Percentiles rank a stretch among this genome's conserved stretches.
These are phyloP conservation scores for Eucalyptus marginata DNA, from an alignment of 345 rosid genomes.

Conservation along the genomic window DNA sequence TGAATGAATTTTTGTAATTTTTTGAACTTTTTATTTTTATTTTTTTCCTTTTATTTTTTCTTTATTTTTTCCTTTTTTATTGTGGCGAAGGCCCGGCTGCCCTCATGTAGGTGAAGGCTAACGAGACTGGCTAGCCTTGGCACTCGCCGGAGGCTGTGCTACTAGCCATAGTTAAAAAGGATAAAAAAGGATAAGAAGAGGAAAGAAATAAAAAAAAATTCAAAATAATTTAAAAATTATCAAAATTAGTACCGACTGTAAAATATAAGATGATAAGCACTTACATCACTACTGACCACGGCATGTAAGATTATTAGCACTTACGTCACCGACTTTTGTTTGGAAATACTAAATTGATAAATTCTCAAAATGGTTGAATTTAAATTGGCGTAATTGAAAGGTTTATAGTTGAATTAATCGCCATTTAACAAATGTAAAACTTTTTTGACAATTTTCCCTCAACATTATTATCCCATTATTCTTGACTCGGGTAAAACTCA, in stretches of 20 bases:
- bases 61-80: neutral
- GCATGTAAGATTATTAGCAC: too few relatives aligned
- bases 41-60: neutral
- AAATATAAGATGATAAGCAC: fast-evolving
- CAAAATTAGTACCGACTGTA: fast-evolving
- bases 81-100: fast-evolving
- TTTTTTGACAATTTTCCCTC: neutral
- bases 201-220: neutral
- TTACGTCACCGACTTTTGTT: neutral
- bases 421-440: neutral
- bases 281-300: neutral
- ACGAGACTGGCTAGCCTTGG: neutral
- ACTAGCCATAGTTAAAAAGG: neutral
- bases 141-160: neutral
- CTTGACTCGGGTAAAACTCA: neutral
- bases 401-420: fast-evolving
- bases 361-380: neutral
- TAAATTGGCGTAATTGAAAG: neutral
- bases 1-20: neutral
- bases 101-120: neutral
- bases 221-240: neutral
- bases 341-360: neutral
- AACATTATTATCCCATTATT: neutral
- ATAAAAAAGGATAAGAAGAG: neutral
- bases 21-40: neutral